Conservation (phyloP, 768 basidiomycete species). For the Exidia glandulosa region DNA sequence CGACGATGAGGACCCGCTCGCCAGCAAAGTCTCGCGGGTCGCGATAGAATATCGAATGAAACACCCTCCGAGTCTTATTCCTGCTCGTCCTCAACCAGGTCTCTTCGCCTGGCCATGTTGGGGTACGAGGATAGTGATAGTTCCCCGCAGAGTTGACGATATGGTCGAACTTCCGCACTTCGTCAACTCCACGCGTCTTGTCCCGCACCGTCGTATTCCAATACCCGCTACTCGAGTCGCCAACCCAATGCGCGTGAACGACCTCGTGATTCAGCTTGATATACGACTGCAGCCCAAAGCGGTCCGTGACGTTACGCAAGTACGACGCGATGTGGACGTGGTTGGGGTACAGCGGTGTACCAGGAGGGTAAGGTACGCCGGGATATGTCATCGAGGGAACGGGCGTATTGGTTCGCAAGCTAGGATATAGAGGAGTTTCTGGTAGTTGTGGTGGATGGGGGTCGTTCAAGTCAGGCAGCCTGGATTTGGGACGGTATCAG, state of each 20-base stretch:
- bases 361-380: conserved; percentile 37
- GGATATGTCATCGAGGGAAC: conserved; percentile 50
- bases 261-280: conserved; percentile 36
- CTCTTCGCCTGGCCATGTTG: conserved; percentile 35
- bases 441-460: conserved; percentile 37
- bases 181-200: conserved; percentile 7
- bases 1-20: conserved; percentile 37
- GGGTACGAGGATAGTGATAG: conserved; percentile 39
- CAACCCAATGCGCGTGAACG: conserved; percentile 32
- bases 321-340: conserved; percentile 37
- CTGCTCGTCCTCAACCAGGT: conserved; percentile 28
- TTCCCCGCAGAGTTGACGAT: conserved; percentile 44
- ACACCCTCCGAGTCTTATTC: conserved; percentile 24
- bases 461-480: conserved; percentile 23
- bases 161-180: conserved; percentile 31
- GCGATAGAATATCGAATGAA: conserved; percentile 46
- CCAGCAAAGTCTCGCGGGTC: conserved; percentile 31
- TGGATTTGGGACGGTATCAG: conserved; percentile 5
- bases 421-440: conserved; percentile 44
- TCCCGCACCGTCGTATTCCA: conserved; percentile 34
- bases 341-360: conserved; percentile 39
- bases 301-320: conserved; percentile 31
- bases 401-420: conserved; percentile 45
- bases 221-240: conserved; percentile 23
- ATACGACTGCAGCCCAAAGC: conserved; percentile 28